Percentiles rank a stretch among this genome's conserved stretches.
These are phyloP conservation scores for Cladophialophora chaetospira DNA, from an alignment of 2,329 filamentous ascomycete species.

Conservation along the genomic window DNA sequence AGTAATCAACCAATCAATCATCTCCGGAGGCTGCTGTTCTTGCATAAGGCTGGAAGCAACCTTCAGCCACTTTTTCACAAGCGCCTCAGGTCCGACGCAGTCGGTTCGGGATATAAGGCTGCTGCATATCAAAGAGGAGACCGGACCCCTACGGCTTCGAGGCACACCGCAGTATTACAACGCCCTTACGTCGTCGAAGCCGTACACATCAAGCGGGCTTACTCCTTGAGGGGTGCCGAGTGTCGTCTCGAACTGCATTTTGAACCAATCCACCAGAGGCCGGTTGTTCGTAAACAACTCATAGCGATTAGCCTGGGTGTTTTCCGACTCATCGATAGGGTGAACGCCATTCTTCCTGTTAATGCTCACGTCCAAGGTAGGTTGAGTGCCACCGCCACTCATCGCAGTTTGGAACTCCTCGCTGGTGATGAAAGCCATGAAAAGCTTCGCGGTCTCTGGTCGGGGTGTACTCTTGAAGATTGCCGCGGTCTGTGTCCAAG, in stretches of 20 bases:
- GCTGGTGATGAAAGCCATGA: constrained; percentile 48
- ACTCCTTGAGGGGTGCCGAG: constrained; percentile 48
- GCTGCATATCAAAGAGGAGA: too few relatives aligned
- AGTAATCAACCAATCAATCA: too few relatives aligned
- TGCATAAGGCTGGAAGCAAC: too few relatives aligned
- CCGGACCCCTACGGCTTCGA: too few relatives aligned
- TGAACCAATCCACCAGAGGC: constrained; percentile 44
- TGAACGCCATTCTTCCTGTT: constrained; percentile 24
- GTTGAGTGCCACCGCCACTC: constrained; percentile 43
- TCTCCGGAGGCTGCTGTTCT: too few relatives aligned
- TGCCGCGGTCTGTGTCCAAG: constrained; percentile 53
- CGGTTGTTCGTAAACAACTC: constrained; percentile 48
- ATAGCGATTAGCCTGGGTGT: constrained; percentile 45
- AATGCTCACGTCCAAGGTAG: constrained; percentile 35
- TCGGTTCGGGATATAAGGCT: too few relatives aligned
- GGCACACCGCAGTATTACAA: too few relatives aligned
- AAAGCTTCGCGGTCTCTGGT: constrained; percentile 55
- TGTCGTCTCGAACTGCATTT: constrained; percentile 46
- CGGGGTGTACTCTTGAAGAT: constrained; percentile 54
- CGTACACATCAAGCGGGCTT: constrained; percentile 41
- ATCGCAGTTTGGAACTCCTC: constrained; percentile 40
- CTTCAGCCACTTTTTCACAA: too few relatives aligned
- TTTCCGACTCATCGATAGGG: constrained; percentile 33
- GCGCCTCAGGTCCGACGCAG: too few relatives aligned
- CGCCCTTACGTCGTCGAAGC: too few relatives aligned